Conservation (phyloP, 139 green algal species). For the Penium margaritaceum region DNA sequence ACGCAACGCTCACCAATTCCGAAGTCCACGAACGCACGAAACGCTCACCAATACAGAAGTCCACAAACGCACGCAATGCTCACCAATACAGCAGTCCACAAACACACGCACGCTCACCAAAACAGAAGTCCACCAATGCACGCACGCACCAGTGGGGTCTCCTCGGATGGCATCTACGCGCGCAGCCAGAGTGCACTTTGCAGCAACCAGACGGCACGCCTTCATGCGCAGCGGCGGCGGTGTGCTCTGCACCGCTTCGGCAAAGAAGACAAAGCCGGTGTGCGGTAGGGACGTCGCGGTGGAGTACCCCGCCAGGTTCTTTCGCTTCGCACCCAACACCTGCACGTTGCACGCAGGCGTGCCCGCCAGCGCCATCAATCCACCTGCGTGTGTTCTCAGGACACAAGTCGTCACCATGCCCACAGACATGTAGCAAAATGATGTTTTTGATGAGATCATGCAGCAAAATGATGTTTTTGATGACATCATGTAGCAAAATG, state of each 20-base stretch:
- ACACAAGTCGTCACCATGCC: no score
- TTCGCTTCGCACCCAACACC: slow-evolving; percentile 84
- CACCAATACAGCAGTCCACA: no score
- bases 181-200: slow-evolving; percentile 85
- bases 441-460: no score
- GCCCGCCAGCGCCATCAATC: slow-evolving; percentile 69
- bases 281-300: slow-evolving; percentile 58
- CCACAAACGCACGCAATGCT: no score
- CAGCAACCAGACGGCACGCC: slow-evolving; percentile 68
- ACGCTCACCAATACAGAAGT: no score
- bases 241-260: slow-evolving; percentile 54
- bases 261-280: slow-evolving; percentile 63
- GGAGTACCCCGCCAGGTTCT: slow-evolving; percentile 74
- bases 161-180: slow-evolving; percentile 80
- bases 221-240: slow-evolving; percentile 69
- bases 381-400: no score
- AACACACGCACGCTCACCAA: no score
- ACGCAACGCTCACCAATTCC: no score
- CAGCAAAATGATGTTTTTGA: no score
- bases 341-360: slow-evolving; percentile 95
- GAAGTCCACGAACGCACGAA: no score
- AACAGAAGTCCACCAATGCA: slow-evolving; percentile 46
- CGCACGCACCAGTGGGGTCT: slow-evolving; percentile 58
- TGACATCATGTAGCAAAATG: no score
- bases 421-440: no score